Conservation (phyloP, 805 yeast genomes). For the Hanseniaspora clermontiae region DNA sequence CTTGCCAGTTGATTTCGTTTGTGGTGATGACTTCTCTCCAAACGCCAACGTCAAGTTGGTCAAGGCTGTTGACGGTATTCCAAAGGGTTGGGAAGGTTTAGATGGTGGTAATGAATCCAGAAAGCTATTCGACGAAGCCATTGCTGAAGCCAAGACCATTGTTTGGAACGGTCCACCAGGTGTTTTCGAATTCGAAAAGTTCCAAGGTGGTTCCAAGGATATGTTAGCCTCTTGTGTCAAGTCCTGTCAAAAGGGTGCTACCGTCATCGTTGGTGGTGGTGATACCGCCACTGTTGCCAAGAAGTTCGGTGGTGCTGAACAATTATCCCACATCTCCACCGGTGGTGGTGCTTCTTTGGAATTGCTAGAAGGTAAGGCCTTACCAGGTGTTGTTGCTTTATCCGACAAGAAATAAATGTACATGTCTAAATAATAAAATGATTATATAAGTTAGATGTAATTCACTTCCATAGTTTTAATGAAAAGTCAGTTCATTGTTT, state of each 20-base stretch:
- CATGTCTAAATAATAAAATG: background rate
- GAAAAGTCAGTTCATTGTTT: background rate
- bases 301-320: slow-evolving; percentile 93
- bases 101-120: slow-evolving; percentile 89
- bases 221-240: slow-evolving; percentile 78
- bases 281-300: slow-evolving; percentile 99
- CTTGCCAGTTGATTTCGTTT: slow-evolving; percentile 89
- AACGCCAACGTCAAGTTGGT: slow-evolving; percentile 81
- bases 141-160: slow-evolving; percentile 89
- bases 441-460: background rate
- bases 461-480: background rate
- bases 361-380: slow-evolving; percentile 94
- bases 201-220: slow-evolving; percentile 83
- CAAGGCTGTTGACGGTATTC: slow-evolving; percentile 81
- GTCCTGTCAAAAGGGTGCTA: slow-evolving; percentile 76
- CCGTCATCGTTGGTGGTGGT: slow-evolving; percentile 96
- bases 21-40: slow-evolving; percentile 86
- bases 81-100: slow-evolving; percentile 90
- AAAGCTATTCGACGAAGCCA: slow-evolving; percentile 66
- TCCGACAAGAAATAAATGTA: slow-evolving; percentile 44
- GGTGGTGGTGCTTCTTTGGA: slow-evolving; percentile 99
- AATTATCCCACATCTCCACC: slow-evolving; percentile 95
- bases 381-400: slow-evolving; percentile 94
- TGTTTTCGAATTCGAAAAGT: slow-evolving; percentile 92
- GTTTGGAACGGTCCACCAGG: slow-evolving; percentile 99